These are phyloP conservation scores for Phoma sp. DNA, from an alignment of 2,329 filamentous ascomycete genomes.

Conservation along the genomic window DNA sequence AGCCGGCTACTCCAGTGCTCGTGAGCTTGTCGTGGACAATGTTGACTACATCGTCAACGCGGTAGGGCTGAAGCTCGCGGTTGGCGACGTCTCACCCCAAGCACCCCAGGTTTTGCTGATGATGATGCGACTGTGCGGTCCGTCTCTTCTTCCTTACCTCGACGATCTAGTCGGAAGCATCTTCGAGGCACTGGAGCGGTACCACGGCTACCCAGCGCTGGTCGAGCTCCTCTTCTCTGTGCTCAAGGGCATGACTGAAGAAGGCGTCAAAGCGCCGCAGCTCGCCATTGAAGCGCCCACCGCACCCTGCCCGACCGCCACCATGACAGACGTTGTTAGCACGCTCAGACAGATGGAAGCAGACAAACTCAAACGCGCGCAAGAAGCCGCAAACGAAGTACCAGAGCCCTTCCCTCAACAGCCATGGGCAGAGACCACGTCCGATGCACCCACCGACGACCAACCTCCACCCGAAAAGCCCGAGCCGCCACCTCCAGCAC, in stretches of 20 bases:
- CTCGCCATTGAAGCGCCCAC: slow-evolving; percentile 48
- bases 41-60: slow-evolving; percentile 97
- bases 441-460: slow-evolving; percentile 42
- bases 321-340: slow-evolving; percentile 31
- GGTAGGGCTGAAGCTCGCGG: slow-evolving; percentile 85
- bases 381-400: slow-evolving; percentile 29
- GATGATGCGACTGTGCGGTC: slow-evolving; percentile 90
- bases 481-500: slow-evolving; percentile 67
- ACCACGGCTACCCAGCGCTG: slow-evolving; percentile 87
- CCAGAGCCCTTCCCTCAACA: slow-evolving; percentile 34
- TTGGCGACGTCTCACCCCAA: slow-evolving; percentile 89
- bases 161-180: slow-evolving; percentile 92
- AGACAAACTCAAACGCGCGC: slow-evolving; percentile 30
- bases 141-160: slow-evolving; percentile 81
- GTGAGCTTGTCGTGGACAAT: slow-evolving; percentile 84
- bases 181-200: slow-evolving; percentile 91
- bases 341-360: slow-evolving; percentile 46
- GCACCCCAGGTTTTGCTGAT: slow-evolving; percentile 89
- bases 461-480: slow-evolving; percentile 30
- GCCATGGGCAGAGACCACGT: slow-evolving; percentile 43
- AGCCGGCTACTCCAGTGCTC: slow-evolving; percentile 77
- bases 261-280: slow-evolving; percentile 69
- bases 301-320: not conserved
- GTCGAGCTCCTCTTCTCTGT: slow-evolving; percentile 87
- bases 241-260: slow-evolving; percentile 80